Percentiles rank a stretch among this genome's conserved stretches.
phyloP scores from a whole-genome alignment of 75 land plant genomes.

The Pinus albicaulis region DNA sequence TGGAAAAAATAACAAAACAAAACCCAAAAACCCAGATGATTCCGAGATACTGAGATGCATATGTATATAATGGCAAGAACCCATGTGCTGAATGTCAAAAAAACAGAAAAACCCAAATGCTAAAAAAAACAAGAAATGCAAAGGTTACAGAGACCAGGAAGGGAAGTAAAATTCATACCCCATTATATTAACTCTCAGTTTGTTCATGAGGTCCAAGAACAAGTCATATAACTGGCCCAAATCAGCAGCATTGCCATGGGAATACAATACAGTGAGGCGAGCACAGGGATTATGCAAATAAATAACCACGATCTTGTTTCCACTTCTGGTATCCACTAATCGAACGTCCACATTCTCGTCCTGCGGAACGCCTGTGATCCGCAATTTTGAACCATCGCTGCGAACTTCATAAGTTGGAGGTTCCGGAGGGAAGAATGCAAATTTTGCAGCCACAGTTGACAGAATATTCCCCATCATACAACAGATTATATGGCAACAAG shows the following conservation, averaged over 20 bases:
- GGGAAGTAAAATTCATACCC: slow-evolving; percentile 24
- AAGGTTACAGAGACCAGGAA: neutral
- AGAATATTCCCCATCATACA: slow-evolving; percentile 17
- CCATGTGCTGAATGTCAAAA: neutral
- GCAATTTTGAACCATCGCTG: slow-evolving; percentile 26
- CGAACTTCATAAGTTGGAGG: slow-evolving; percentile 56
- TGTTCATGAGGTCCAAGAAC: slow-evolving; percentile 62
- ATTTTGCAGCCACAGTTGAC: slow-evolving; percentile 58
- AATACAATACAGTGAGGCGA: slow-evolving; percentile 66
- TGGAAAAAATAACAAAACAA: neutral
- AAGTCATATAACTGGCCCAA: slow-evolving; percentile 80
- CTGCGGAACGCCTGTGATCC: neutral
- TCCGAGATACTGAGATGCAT: neutral
- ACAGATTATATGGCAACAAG: too few relatives aligned
- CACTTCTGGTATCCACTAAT: slow-evolving; percentile 42
- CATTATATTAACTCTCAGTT: slow-evolving; percentile 69
- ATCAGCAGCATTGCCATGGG: slow-evolving; percentile 87
- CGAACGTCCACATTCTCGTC: slow-evolving; percentile 56
- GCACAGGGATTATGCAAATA: slow-evolving; percentile 68
- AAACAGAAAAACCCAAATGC: neutral
- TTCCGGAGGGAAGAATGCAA: slow-evolving; percentile 72
- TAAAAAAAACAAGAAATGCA: neutral
- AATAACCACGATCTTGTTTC: slow-evolving; percentile 62
- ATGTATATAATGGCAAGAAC: neutral
- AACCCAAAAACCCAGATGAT: neutral